These are phyloP conservation scores for Atractiella rhizophila DNA, from an alignment of 768 basidiomycete genomes.

Conservation along the genomic window DNA sequence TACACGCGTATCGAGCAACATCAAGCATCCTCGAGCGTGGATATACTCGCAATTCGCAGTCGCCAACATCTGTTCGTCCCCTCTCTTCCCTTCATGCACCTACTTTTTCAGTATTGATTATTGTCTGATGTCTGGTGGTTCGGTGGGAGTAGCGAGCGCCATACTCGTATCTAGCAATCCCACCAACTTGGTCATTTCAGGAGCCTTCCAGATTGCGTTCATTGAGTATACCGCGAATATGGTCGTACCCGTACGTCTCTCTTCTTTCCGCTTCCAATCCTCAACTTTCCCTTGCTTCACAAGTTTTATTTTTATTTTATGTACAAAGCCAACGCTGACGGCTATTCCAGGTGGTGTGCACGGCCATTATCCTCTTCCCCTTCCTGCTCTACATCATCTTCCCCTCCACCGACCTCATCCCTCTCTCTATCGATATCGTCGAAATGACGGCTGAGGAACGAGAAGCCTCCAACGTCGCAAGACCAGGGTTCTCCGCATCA, in stretches of 20 bases:
- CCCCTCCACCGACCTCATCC: constrained; percentile 36
- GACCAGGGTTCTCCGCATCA: too few species aligned
- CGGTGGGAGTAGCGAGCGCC: constrained; percentile 39
- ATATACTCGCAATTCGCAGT: constrained; percentile 26
- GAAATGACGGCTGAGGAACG: too few species aligned
- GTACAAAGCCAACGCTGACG: neutral
- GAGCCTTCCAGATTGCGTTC: constrained; percentile 15
- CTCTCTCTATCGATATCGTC: too few species aligned
- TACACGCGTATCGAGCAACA: constrained; percentile 38
- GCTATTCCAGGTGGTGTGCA: constrained; percentile 9
- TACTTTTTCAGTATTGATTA: too few species aligned
- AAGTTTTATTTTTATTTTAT: too few species aligned
- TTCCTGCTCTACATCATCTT: constrained; percentile 29
- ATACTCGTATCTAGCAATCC: constrained; percentile 36
- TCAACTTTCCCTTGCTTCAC: too few species aligned
- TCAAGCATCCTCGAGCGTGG: constrained; percentile 24
- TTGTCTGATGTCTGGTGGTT: constrained; percentile 26
- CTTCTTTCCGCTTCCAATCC: too few species aligned
- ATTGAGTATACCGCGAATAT: neutral
- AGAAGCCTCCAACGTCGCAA: too few species aligned
- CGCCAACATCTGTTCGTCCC: constrained; percentile 20
- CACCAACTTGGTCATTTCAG: constrained; percentile 78
- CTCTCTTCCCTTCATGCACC: too few species aligned
- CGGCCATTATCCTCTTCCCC: constrained; percentile 15
- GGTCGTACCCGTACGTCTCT: too few species aligned